Base-by-base conservation (phyloP, 164 flowering plant species). In the grape (Vitis vinifera) region DNA sequence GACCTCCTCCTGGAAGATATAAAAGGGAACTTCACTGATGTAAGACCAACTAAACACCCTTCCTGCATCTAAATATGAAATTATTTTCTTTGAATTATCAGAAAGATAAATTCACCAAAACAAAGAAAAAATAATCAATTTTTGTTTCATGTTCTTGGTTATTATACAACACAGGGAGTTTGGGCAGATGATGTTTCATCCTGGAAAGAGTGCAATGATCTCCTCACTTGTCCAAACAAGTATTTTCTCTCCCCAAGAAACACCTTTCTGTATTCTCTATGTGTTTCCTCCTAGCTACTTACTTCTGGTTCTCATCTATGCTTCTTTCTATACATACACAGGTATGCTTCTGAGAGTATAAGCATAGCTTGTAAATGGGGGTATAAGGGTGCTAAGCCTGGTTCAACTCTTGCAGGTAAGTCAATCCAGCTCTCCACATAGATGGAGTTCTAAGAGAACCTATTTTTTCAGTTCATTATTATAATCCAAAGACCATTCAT, bases 301-400 rank as follows among this genome's bases (percentile, higher is more conserved):
- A 0, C 10, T 37, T 37, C 23, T 14, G 13, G 47, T 53, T 29
- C 59, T 29, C 49, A 37, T 55, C 60, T 10, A 19, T 61, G 65
- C 37, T 12, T 75, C 10, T 58, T 30, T 62, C 37, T 59, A 31
- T 17, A 23, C 6, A 5, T n/a, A 6, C 64, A 59, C 72, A 94
- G 99, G 77, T 96, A 87, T 76, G 99, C 98, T 27, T 59, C 73
- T 15, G 99, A 93, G 81, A 91, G 99, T 76, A 89, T 92, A 68
- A 80, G 77, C 74, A 69, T 93, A 67, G 99, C 99, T 13, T 96
- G 99, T 84, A 88, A 93, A 77, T 96, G 91, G 92, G 97, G 87
- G 16, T 93, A 96, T 80, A 85, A 93, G 70, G 95, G 81, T 29
- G 92, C 80, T 51, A 68, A 79, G 47, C 30, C 87, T 47, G 97